These are phyloP conservation scores for Oenanthe sinensis DNA, from an alignment of 129 eudicot species.

Conservation along the genomic window DNA sequence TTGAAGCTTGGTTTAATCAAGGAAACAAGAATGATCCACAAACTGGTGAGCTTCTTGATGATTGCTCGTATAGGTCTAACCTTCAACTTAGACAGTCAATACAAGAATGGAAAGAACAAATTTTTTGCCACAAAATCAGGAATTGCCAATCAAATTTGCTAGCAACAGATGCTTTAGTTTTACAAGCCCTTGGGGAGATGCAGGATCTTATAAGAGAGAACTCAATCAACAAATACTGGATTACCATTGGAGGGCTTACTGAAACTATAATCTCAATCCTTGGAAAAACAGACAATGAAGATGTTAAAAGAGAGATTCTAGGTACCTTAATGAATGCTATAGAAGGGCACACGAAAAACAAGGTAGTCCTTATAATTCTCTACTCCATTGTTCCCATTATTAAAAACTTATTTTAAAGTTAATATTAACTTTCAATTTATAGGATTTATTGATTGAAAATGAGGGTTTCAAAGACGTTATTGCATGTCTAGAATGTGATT, in stretches of 20 bases:
- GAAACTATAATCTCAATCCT: slow-evolving; percentile 31
- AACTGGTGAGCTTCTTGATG: slow-evolving; percentile 48
- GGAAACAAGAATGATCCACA: slow-evolving; percentile 54
- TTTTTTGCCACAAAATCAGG: slow-evolving; percentile 41
- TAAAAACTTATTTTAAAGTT: neutral
- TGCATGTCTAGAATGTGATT: slow-evolving; percentile 36
- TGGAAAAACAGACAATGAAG: slow-evolving; percentile 19
- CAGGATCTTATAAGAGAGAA: slow-evolving; percentile 44
- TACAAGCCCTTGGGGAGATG: slow-evolving; percentile 37
- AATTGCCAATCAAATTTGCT: slow-evolving; percentile 39
- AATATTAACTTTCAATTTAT: slow-evolving; percentile 2
- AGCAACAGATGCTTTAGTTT: slow-evolving; percentile 17
- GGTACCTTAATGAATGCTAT: slow-evolving; percentile 33
- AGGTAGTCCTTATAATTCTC: slow-evolving; percentile 23
- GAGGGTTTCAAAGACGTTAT: slow-evolving; percentile 36
- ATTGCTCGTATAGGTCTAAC: slow-evolving; percentile 45
- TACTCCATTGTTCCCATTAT: neutral
- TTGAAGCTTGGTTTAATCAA: slow-evolving; percentile 44
- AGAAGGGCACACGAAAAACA: slow-evolving; percentile 55
- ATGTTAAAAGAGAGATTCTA: slow-evolving; percentile 29
- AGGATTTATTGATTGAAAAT: slow-evolving; percentile 43
- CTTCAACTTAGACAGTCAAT: slow-evolving; percentile 56
- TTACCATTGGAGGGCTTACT: slow-evolving; percentile 53
- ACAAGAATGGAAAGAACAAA: slow-evolving; percentile 64
- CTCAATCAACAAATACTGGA: slow-evolving; percentile 55